Evolutionary conservation across 2,329 filamentous ascomycete genomes (phyloP).

Genomic region (Exophiala dermatitidis): DNA sequence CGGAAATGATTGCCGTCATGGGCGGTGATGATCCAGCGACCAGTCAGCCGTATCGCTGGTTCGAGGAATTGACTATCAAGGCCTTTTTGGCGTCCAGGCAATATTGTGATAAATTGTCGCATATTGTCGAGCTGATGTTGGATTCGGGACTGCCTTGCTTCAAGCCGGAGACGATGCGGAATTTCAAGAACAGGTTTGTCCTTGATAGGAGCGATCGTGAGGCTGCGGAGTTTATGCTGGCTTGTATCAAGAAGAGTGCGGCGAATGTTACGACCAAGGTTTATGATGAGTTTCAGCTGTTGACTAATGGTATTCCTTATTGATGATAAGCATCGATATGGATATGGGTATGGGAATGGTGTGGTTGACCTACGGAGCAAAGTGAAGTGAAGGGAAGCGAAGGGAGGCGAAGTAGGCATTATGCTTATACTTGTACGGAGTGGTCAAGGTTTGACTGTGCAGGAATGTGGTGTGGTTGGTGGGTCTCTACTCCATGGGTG

Average conservation of each 20-base stretch:
- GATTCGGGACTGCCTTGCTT: conserved; percentile 95
- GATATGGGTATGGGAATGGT: background rate
- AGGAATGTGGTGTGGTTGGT: background rate
- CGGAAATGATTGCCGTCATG: conserved; percentile 99
- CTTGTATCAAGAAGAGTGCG: conserved; percentile 82
- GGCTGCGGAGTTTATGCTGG: conserved; percentile 88
- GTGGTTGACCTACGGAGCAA: background rate
- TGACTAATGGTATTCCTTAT: conserved; percentile 96
- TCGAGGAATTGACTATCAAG: conserved; percentile 94
- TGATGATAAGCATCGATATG: conserved; percentile 36
- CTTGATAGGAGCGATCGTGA: conserved; percentile 86
- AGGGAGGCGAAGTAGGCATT: too few species aligned
- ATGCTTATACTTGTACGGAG: too few species aligned
- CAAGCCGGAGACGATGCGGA: conserved; percentile 87
- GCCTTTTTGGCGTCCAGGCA: conserved; percentile 82
- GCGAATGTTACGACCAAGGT: conserved; percentile 85
- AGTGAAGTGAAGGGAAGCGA: too few species aligned
- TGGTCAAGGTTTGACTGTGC: conserved; percentile 3
- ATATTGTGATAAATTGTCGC: conserved; percentile 78
- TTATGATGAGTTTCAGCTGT: conserved; percentile 95
- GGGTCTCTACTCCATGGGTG: too few species aligned
- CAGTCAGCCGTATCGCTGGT: conserved; percentile 86
- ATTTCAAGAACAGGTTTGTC: conserved; percentile 89
- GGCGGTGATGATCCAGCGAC: conserved; percentile 57
- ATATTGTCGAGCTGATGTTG: conserved; percentile 91